A percentile compares a stretch with the other conserved stretches of the same genome.
Conservation (phyloP, 2,329 filamentous ascomycete species). For the Teratosphaeria viscida region DNA sequence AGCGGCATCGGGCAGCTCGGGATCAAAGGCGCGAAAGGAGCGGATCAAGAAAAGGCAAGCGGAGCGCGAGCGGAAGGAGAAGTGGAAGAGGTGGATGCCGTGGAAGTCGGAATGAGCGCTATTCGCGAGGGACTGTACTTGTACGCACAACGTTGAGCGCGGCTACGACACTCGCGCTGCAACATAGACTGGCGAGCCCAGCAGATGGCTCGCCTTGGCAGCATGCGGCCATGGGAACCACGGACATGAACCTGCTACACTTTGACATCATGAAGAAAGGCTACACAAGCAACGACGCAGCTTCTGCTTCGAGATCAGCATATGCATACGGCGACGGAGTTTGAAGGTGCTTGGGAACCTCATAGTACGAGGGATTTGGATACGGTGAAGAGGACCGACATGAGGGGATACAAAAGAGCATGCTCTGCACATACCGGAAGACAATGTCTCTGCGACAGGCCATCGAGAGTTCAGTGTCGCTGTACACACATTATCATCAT, state of each 20-base stretch:
- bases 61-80: slow-evolving; percentile 5
- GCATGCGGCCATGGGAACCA: neutral
- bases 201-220: neutral
- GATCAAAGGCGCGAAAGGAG: slow-evolving; percentile 3
- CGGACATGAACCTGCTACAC: neutral
- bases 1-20: slow-evolving; percentile 7
- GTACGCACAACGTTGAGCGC: neutral
- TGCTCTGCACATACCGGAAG: neutral
- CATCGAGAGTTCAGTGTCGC: neutral
- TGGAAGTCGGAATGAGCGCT: slow-evolving; percentile 5
- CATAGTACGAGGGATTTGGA: neutral
- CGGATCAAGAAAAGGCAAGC: slow-evolving; percentile 7
- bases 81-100: slow-evolving; percentile 11
- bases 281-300: neutral
- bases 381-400: neutral
- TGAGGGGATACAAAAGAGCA: neutral
- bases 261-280: neutral
- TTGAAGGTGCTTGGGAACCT: neutral
- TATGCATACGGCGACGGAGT: neutral
- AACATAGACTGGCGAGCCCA: neutral
- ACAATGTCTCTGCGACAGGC: neutral
- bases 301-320: neutral
- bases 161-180: neutral
- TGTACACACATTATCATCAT: neutral
- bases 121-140: neutral